phyloP scores from a whole-genome alignment of 768 basidiomycete species.

The Agrocybe praecox region DNA sequence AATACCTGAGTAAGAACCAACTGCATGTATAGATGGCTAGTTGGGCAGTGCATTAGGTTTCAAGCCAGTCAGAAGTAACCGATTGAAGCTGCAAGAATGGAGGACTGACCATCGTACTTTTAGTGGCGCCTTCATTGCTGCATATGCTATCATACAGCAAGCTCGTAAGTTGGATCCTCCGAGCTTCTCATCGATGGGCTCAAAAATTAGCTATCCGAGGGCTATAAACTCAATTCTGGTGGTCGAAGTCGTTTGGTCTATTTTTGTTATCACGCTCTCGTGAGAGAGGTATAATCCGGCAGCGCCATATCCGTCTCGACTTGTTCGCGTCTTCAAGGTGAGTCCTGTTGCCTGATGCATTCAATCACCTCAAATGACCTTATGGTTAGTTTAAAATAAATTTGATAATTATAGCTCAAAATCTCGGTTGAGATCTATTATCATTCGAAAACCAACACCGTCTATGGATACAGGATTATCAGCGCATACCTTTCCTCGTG shows the following conservation, averaged over 20 bases:
- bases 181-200: conserved; percentile 3
- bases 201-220: not conserved
- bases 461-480: conserved; percentile 14
- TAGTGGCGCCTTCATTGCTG: not conserved
- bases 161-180: not conserved
- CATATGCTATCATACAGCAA: conserved; percentile 2
- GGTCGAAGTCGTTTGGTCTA: conserved; percentile 10
- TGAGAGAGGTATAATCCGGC: conserved; percentile 8
- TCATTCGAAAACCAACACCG: conserved; percentile 7
- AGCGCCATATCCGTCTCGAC: conserved; percentile 9
- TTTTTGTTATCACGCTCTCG: conserved; percentile 25
- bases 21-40: not conserved
- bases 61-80: too few species aligned
- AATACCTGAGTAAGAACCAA: not conserved
- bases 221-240: not conserved
- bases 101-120: not conserved
- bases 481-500: conserved; percentile 11
- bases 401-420: conserved; percentile 7
- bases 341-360: conserved; percentile 7
- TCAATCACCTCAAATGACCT: conserved; percentile 12
- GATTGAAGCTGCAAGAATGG: not conserved
- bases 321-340: conserved; percentile 9
- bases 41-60: not conserved
- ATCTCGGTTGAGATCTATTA: conserved; percentile 11
- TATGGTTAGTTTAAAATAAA: conserved; percentile 11